phyloP scores from a whole-genome alignment of 2,329 filamentous ascomycete genomes.

The Xylariaceae sp. region DNA sequence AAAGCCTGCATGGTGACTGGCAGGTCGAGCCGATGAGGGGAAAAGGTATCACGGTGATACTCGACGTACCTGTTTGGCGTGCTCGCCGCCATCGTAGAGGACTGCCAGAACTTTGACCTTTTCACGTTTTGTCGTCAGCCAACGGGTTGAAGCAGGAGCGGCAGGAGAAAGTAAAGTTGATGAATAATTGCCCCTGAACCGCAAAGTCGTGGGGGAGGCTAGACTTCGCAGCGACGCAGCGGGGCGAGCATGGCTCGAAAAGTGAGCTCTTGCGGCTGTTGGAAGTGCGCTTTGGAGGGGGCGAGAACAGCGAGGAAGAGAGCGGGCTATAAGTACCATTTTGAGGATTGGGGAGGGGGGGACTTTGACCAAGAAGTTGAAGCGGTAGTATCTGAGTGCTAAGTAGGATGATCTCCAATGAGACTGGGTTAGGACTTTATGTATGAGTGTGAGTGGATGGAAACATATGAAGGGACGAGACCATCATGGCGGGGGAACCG shows the following conservation, averaged over 20 bases:
- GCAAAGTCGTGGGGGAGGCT: slow-evolving; percentile 25
- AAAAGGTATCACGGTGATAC: slow-evolving; percentile 23
- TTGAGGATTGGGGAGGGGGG: slow-evolving; percentile 22
- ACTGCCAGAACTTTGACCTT: slow-evolving; percentile 95
- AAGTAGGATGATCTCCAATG: background rate
- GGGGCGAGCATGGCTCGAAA: slow-evolving; percentile 23
- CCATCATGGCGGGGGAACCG: background rate
- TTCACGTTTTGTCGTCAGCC: slow-evolving; percentile 46
- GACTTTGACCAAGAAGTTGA: slow-evolving; percentile 10
- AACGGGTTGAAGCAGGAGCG: slow-evolving; percentile 53
- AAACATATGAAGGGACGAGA: background rate
- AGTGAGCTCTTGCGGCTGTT: slow-evolving; percentile 27
- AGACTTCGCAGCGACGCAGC: slow-evolving; percentile 24
- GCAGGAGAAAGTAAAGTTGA: slow-evolving; percentile 38
- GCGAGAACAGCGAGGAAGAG: slow-evolving; percentile 42
- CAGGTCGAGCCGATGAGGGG: background rate
- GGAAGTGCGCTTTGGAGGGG: slow-evolving; percentile 27
- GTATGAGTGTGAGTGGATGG: background rate
- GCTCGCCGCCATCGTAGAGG: slow-evolving; percentile 85
- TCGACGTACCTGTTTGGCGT: slow-evolving; percentile 70
- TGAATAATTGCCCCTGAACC: slow-evolving; percentile 16
- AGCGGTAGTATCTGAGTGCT: slow-evolving; percentile 3
- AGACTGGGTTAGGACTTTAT: background rate
- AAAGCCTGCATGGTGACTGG: slow-evolving; percentile 5
- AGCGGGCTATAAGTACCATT: slow-evolving; percentile 55